Base-by-base conservation (phyloP, 2,329 filamentous ascomycete species). In the Aureobasidium sp. region DNA sequence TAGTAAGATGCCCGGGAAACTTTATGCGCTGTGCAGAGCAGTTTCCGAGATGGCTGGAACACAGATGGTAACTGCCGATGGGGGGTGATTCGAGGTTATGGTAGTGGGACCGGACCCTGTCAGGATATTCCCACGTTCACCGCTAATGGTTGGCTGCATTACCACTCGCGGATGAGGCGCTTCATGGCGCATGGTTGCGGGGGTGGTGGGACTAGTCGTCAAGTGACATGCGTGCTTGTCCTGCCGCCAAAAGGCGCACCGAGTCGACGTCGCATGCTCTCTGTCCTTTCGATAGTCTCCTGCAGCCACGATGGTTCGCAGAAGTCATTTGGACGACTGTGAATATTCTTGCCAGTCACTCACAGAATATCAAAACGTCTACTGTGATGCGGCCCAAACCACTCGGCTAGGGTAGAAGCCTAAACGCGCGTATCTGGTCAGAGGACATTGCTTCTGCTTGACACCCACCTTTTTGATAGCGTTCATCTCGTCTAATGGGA, bases 61-160 rank as follows among this genome's bases (percentile, higher is more conserved):
- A 49, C 57, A 51, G 34, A 37, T 60, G 57, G 44, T n/a, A 60
- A 60, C 57, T 60, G 45, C 57, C 57, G 57, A 60, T 25, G 44
- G 27, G 29, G 31, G 44, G 44, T 25, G 17, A 51, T 25, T 60
- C 57, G 57, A 60, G 34, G 57, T 49, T 51, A 41, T 59, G 56
- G 47, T 45, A 62, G 59, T 51, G 48, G 59, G 41, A 62, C 42
- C 41, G 56, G 53, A 63, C 53, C 62, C 53, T 63, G 47, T 63
- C 62, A 59, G 55, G 45, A 41, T 53, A 41, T 53, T 60, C 57
- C 57, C 57, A 60, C 57, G 57, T 60, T 60, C 57, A 60, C 57
- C 57, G 62, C 62, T 63, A 53, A 49, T 60, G 62, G 62, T 55
- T 63, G 62, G 62, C 62, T 60, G 62, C 62, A 63, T 47, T 60